A percentile compares a stretch with the other conserved stretches of the same genome.
Conservation (phyloP, 2,329 filamentous ascomycete species). For the Elsinoe australis region DNA sequence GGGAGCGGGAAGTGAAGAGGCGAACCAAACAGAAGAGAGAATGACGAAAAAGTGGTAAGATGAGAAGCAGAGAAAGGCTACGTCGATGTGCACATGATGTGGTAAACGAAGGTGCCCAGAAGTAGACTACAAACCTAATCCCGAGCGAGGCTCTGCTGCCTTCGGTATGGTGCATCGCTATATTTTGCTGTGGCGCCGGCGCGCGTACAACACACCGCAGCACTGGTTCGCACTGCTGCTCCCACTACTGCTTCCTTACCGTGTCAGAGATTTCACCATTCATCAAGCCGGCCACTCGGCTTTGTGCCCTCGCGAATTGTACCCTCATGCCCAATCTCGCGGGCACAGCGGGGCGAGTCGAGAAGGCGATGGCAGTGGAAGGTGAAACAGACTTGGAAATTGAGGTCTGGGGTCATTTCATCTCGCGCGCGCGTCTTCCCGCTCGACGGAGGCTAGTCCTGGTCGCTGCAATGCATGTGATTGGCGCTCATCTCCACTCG, state of each 20-base stretch:
- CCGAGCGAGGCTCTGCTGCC: no score
- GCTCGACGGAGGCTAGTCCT: not conserved
- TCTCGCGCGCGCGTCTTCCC: slow-evolving; percentile 4
- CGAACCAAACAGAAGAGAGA: slow-evolving; percentile 2
- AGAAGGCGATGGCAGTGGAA: slow-evolving; percentile 4
- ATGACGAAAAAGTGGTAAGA: slow-evolving; percentile 13
- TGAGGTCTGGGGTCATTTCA: not conserved
- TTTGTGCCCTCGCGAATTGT: no score
- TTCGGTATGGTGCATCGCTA: not conserved
- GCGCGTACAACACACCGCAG: not conserved
- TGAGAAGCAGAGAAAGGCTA: slow-evolving; percentile 8
- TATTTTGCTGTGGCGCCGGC: slow-evolving; percentile 6
- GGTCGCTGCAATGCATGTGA: slow-evolving; percentile 4
- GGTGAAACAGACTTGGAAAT: slow-evolving; percentile 10
- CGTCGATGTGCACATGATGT: slow-evolving; percentile 13
- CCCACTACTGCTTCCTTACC: not conserved
- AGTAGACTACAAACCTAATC: no score
- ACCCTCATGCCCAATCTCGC: no score
- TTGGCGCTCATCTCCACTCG: slow-evolving; percentile 12
- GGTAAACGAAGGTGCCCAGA: not conserved
- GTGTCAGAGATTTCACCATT: slow-evolving; percentile 12
- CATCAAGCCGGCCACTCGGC: not conserved
- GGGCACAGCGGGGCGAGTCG: no score
- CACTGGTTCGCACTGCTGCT: not conserved
- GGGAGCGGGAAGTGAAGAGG: not conserved